Percentiles rank a stretch among this genome's conserved stretches.
Conservation (phyloP, 2,329 filamentous ascomycete species). For the Fusarium sp. region DNA sequence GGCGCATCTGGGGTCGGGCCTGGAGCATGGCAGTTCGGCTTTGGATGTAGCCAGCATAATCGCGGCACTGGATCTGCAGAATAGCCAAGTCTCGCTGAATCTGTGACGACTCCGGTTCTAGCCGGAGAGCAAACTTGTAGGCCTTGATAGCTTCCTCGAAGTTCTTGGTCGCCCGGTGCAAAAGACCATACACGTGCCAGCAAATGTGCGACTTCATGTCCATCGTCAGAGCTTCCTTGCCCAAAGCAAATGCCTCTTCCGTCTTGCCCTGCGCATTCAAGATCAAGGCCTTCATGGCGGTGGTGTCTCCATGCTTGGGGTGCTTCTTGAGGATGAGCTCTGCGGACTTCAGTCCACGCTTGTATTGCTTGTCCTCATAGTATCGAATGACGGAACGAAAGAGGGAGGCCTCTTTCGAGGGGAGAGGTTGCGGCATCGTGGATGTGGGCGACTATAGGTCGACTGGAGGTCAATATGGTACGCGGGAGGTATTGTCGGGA, state of each 20-base stretch:
- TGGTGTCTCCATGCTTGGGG: constrained; percentile 96
- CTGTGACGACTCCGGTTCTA: constrained; percentile 94
- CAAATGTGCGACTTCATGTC: constrained; percentile 99
- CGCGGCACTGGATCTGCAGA: constrained; percentile 95
- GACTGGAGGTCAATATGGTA: not conserved
- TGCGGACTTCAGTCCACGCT: constrained; percentile 90
- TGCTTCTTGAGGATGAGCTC: constrained; percentile 97
- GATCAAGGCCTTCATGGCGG: constrained; percentile 98
- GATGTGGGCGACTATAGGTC: not conserved
- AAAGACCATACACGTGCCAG: constrained; percentile 97
- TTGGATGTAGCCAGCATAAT: constrained; percentile 92
- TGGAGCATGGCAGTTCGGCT: constrained; percentile 91
- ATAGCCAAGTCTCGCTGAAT: constrained; percentile 95
- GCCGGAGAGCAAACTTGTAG: constrained; percentile 92
- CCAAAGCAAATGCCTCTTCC: constrained; percentile 93
- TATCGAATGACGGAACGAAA: constrained; percentile 95
- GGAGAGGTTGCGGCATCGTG: constrained; percentile 78
- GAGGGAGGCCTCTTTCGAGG: constrained; percentile 90
- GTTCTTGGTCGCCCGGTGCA: constrained; percentile 95
- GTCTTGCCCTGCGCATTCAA: constrained; percentile 92
- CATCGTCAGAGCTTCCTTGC: constrained; percentile 90
- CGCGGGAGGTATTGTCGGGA: not conserved
- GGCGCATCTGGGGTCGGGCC: constrained; percentile 81
- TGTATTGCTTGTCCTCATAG: constrained; percentile 99
- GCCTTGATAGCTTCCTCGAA: constrained; percentile 99